These are phyloP conservation scores for Corynascus novoguineensis DNA, from an alignment of 495 filamentous ascomycete genomes.

Conservation along the genomic window DNA sequence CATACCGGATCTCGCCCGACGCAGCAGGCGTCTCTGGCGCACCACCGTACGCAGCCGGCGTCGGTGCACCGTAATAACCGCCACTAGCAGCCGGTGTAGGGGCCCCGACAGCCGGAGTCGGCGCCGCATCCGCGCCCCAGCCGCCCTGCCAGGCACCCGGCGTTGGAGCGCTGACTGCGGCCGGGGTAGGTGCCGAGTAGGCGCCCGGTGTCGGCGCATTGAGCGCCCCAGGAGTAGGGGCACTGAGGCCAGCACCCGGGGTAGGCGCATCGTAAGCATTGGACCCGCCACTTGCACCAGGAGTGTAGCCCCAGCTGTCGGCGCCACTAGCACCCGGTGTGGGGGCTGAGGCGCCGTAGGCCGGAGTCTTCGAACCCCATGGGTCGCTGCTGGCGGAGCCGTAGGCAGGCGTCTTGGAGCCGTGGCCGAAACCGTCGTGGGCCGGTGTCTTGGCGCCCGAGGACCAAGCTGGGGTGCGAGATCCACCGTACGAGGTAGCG, in stretches of 20 bases:
- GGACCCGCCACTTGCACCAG: slow-evolving; percentile 51
- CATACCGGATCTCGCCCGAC: slow-evolving; percentile 51
- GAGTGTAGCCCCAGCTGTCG: slow-evolving; percentile 48
- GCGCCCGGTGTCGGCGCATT: slow-evolving; percentile 79
- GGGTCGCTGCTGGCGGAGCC: slow-evolving; percentile 58
- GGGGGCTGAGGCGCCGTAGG: slow-evolving; percentile 54
- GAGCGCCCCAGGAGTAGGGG: slow-evolving; percentile 65
- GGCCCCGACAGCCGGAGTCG: slow-evolving; percentile 54
- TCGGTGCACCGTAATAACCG: slow-evolving; percentile 65
- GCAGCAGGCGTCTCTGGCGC: slow-evolving; percentile 71
- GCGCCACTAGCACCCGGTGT: slow-evolving; percentile 51
- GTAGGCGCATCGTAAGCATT: slow-evolving; percentile 69
- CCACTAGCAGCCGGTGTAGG: slow-evolving; percentile 66
- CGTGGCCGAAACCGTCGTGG: slow-evolving; percentile 57
- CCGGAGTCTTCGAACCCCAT: slow-evolving; percentile 72
- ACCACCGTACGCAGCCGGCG: slow-evolving; percentile 67
- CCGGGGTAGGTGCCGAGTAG: slow-evolving; percentile 62
- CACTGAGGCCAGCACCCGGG: slow-evolving; percentile 60
- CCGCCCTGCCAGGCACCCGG: slow-evolving; percentile 55
- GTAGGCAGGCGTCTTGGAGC: slow-evolving; percentile 68
- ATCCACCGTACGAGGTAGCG: slow-evolving; percentile 54
- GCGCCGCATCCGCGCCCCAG: slow-evolving; percentile 55
- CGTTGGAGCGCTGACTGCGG: slow-evolving; percentile 64
- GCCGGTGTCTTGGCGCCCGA: slow-evolving; percentile 55
- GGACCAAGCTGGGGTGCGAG: slow-evolving; percentile 48